phyloP scores from a whole-genome alignment of 306 rosid species.

The Abrus precatorius region DNA sequence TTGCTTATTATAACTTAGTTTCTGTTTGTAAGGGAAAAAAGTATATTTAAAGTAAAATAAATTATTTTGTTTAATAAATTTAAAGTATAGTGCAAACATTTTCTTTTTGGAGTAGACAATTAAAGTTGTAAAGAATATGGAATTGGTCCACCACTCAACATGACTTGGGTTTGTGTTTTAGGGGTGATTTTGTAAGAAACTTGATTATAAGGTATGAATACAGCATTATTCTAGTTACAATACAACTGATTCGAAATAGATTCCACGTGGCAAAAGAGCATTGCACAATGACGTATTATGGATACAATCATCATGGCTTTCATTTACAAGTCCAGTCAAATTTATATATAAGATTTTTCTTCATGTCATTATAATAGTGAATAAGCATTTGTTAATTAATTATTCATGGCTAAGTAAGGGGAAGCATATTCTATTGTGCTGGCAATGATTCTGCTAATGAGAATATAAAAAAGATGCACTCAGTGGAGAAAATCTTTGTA shows the following conservation, averaged over 20 bases:
- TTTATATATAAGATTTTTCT: conserved; percentile 2
- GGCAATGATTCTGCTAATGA: conserved; percentile 6
- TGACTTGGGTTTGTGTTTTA: background rate
- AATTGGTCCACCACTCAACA: conserved; percentile 24
- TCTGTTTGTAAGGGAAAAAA: background rate
- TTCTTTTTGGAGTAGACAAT: background rate
- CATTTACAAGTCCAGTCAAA: background rate
- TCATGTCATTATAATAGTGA: conserved; percentile 29
- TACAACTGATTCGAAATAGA: background rate
- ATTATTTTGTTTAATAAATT: background rate
- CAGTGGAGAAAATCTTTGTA: background rate
- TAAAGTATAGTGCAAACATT: conserved; percentile 5
- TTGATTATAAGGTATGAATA: background rate
- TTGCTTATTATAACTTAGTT: background rate
- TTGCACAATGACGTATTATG: background rate
- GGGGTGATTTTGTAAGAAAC: background rate
- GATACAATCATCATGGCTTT: background rate
- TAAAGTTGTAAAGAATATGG: background rate
- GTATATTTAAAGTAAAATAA: background rate
- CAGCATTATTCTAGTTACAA: background rate
- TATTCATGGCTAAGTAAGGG: conserved; percentile 36
- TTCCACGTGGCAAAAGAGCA: conserved; percentile 46
- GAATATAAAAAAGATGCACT: background rate
- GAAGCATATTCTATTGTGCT: conserved; percentile 54
- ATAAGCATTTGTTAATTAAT: conserved; percentile 28